Percentiles rank a stretch among this genome's conserved stretches.
Conservation (phyloP, 1,284 basidiomycete genomes). For the Cerioporus squamosus region DNA sequence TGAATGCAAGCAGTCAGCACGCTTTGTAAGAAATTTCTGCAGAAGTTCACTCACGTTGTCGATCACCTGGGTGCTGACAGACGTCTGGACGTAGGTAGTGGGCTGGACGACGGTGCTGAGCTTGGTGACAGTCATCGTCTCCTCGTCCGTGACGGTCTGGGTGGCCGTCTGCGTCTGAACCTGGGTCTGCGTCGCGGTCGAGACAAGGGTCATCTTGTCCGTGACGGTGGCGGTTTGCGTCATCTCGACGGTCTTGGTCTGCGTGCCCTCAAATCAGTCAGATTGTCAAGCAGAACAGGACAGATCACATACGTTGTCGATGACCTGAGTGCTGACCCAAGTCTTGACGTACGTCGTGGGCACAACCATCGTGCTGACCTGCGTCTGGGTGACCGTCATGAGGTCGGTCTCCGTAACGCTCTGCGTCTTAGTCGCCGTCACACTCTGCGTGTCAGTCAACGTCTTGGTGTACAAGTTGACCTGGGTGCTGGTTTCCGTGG, state of each 20-base stretch:
- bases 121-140: constrained; percentile 36
- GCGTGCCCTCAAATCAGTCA: neutral
- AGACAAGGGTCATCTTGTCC: constrained; percentile 34
- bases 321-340: constrained; percentile 59
- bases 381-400: constrained; percentile 31
- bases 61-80: constrained; percentile 59
- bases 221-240: constrained; percentile 34
- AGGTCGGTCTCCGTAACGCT: constrained; percentile 34
- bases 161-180: constrained; percentile 14
- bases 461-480: constrained; percentile 57
- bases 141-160: constrained; percentile 27
- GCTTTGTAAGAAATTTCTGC: neutral
- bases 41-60: constrained; percentile 47
- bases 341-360: constrained; percentile 58
- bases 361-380: constrained; percentile 34
- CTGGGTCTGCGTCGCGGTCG: constrained; percentile 45
- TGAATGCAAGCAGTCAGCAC: neutral
- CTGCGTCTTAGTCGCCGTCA: constrained; percentile 32
- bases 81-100: constrained; percentile 59
- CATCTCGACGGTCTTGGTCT: constrained; percentile 38
- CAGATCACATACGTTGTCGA: constrained; percentile 56
- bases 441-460: constrained; percentile 38
- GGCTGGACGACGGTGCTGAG: constrained; percentile 36
- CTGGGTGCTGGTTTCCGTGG: constrained; percentile 60
- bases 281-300: neutral